Conservation (phyloP, 352 stramenopile genomes). For the Phytophthora sp. region DNA sequence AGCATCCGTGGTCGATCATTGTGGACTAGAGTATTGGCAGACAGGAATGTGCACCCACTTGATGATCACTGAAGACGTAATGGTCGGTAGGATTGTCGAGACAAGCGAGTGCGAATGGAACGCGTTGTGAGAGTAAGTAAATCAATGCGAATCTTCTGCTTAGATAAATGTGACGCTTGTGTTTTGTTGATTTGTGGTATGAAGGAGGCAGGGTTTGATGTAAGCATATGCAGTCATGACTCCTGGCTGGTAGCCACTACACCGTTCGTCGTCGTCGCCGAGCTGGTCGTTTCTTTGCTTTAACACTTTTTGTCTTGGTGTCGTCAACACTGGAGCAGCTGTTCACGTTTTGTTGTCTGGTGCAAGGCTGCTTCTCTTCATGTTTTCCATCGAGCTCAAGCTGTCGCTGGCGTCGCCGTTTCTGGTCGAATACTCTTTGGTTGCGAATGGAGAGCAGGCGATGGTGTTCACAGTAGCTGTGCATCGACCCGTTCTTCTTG, state of each 20-base stretch:
- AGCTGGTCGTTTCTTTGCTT: background rate
- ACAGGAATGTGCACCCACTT: background rate
- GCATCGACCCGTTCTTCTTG: constrained; percentile 70
- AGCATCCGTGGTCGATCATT: constrained; percentile 62
- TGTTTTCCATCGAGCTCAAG: background rate
- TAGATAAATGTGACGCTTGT: constrained; percentile 8
- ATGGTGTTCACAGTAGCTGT: constrained; percentile 73
- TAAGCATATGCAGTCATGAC: background rate
- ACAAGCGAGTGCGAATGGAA: background rate
- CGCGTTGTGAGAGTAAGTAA: constrained; percentile 31
- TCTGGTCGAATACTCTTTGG: constrained; percentile 61
- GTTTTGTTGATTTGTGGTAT: background rate
- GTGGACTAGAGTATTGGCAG: constrained; percentile 39
- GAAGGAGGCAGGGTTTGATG: background rate
- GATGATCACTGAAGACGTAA: background rate
- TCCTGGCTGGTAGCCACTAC: background rate
- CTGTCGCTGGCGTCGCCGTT: constrained; percentile 35
- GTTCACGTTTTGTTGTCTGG: background rate
- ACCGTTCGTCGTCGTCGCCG: constrained; percentile 3
- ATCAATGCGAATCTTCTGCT: constrained; percentile 32
- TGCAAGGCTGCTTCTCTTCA: background rate
- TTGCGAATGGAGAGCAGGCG: constrained; percentile 62
- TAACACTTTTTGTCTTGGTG: background rate
- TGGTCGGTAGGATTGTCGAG: constrained; percentile 15
- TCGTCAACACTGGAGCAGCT: background rate